Percentiles rank a stretch among this genome's conserved stretches.
Conservation (phyloP, 257 asterid genomes). For the Jasminum sambac region DNA sequence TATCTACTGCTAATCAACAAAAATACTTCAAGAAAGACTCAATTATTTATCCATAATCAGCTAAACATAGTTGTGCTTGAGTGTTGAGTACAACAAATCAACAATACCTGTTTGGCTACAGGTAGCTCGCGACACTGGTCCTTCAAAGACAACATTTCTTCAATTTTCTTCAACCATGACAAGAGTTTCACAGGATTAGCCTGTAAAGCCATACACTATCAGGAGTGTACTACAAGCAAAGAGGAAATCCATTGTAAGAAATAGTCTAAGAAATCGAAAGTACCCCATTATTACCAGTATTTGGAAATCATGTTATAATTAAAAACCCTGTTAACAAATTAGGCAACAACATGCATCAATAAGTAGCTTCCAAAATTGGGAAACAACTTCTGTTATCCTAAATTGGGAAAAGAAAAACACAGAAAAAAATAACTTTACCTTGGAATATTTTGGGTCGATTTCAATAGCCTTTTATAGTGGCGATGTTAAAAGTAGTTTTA, state of each 20-base stretch:
- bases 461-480: slow-evolving; percentile 81
- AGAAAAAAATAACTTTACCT: slow-evolving; percentile 40
- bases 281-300: too few relatives aligned
- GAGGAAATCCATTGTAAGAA: too few relatives aligned
- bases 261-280: too few relatives aligned
- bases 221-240: too few relatives aligned
- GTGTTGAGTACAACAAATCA: slow-evolving; percentile 31
- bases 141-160: slow-evolving; percentile 68
- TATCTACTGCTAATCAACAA: background rate
- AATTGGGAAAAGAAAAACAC: background rate
- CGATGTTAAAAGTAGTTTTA: too few relatives aligned
- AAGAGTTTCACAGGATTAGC: slow-evolving; percentile 90
- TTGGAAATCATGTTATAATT: too few relatives aligned
- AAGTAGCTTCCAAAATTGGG: slow-evolving; percentile 8
- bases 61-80: background rate
- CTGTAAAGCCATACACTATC: slow-evolving; percentile 37
- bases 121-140: slow-evolving; percentile 91
- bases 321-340: slow-evolving; percentile 66
- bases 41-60: background rate
- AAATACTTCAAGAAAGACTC: background rate
- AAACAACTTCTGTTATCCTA: background rate
- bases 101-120: slow-evolving; percentile 84
- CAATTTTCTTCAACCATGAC: slow-evolving; percentile 74
- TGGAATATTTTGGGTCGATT: slow-evolving; percentile 82
- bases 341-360: slow-evolving; percentile 13